Evolutionary conservation across 1,284 basidiomycete species (phyloP).

Genomic region (Ustilago loliicola): DNA sequence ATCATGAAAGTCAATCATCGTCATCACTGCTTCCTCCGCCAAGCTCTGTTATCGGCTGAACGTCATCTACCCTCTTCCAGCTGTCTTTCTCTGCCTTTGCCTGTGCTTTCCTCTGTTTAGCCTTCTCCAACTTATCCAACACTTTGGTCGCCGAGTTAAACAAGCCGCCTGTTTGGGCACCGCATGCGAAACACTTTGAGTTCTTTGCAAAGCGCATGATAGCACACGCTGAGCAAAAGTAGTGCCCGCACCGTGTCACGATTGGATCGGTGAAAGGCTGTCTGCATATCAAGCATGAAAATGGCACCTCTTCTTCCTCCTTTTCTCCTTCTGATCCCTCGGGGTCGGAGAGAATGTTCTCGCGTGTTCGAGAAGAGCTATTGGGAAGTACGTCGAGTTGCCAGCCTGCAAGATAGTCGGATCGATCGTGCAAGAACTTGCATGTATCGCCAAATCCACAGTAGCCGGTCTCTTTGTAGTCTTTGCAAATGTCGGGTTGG

Average conservation of each 20-base stretch:
- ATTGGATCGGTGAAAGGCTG: constrained; percentile 94
- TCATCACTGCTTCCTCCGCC: constrained; percentile 30
- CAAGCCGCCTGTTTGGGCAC: constrained; percentile 90
- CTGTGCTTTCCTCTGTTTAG: constrained; percentile 37
- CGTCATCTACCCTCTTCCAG: constrained; percentile 8
- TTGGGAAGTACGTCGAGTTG: constrained; percentile 77
- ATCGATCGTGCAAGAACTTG: constrained; percentile 77
- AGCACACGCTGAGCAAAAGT: constrained; percentile 91
- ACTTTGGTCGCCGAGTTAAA: constrained; percentile 91
- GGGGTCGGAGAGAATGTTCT: constrained; percentile 50
- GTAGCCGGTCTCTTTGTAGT: constrained; percentile 99
- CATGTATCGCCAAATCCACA: constrained; percentile 99
- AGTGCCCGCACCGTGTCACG: constrained; percentile 95
- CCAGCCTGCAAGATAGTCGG: constrained; percentile 93
- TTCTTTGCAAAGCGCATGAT: constrained; percentile 93
- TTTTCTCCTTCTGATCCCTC: constrained; percentile 71
- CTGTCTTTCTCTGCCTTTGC: constrained; percentile 35
- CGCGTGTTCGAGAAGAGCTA: constrained; percentile 23
- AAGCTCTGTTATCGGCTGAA: constrained; percentile 44
- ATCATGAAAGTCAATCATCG: constrained; percentile 1
- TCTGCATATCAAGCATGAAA: constrained; percentile 95
- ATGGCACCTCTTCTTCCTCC: constrained; percentile 87
- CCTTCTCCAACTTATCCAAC: constrained; percentile 77
- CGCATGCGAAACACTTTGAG: constrained; percentile 95
- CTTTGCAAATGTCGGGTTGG: constrained; percentile 98